Evolutionary conservation across 768 basidiomycete species (phyloP).

Genomic region (Cystofilobasidium bisporidii): DNA sequence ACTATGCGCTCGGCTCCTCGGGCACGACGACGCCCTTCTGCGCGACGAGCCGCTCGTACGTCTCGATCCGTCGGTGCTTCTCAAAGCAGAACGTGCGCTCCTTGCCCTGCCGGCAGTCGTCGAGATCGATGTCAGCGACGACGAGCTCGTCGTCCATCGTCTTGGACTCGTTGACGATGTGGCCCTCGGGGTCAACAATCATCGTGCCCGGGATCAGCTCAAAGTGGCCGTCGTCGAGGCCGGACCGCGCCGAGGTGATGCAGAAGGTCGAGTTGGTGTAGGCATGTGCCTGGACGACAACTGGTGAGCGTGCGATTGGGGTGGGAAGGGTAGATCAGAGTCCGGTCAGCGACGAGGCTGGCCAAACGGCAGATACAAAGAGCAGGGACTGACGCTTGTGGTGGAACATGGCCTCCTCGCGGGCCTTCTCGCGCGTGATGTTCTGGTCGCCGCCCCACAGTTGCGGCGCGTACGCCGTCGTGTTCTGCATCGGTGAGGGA

Average conservation of each 20-base stretch:
- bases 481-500: too few relatives aligned
- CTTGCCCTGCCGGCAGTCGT: conserved; percentile 38
- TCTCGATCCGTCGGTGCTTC: conserved; percentile 36
- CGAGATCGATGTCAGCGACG: conserved; percentile 36
- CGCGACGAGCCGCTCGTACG: conserved; percentile 33
- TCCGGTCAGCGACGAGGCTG: too few relatives aligned
- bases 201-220: conserved; percentile 36
- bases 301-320: too few relatives aligned
- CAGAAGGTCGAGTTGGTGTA: conserved; percentile 37
- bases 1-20: not conserved
- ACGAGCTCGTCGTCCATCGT: conserved; percentile 38
- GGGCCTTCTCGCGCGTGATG: conserved; percentile 35
- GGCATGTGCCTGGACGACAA: conserved; percentile 37
- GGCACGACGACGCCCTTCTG: conserved; percentile 35
- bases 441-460: conserved; percentile 37
- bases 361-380: too few relatives aligned
- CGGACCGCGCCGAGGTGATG: conserved; percentile 36
- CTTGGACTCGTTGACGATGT: conserved; percentile 38
- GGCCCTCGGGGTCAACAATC: conserved; percentile 39
- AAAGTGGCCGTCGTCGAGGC: conserved; percentile 36
- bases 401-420: conserved; percentile 38
- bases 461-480: conserved; percentile 38
- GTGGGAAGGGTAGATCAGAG: too few relatives aligned
- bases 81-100: conserved; percentile 38
- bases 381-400: too few relatives aligned